These are phyloP conservation scores for Pyracantha coccinea DNA, from an alignment of 331 rosid species.

Conservation along the genomic window DNA sequence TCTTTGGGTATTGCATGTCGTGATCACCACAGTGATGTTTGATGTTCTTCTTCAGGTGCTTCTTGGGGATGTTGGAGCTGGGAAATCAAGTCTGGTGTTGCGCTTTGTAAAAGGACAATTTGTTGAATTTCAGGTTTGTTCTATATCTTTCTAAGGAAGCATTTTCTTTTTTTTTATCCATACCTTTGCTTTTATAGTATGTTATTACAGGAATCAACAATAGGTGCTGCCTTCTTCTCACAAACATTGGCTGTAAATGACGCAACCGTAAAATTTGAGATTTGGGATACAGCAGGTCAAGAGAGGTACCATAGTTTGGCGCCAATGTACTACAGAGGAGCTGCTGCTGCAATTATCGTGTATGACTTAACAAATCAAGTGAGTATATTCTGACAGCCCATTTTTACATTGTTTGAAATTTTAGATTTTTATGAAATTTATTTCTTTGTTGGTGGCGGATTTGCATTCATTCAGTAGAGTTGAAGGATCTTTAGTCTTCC, in stretches of 20 bases:
- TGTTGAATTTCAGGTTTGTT: slow-evolving; percentile 80
- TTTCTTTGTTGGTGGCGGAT: background rate
- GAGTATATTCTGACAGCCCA: slow-evolving; percentile 9
- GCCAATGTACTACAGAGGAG: slow-evolving; percentile 99
- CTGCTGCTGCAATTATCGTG: slow-evolving; percentile 98
- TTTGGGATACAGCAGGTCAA: slow-evolving; percentile 99
- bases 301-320: slow-evolving; percentile 99
- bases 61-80: slow-evolving; percentile 92
- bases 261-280: slow-evolving; percentile 92
- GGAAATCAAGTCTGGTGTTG: slow-evolving; percentile 94
- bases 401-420: background rate
- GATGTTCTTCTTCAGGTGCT: too few species aligned
- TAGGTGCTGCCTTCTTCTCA: slow-evolving; percentile 98
- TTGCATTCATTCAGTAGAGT: background rate
- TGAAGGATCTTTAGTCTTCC: background rate
- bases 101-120: slow-evolving; percentile 97
- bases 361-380: slow-evolving; percentile 79
- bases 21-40: too few species aligned
- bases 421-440: background rate
- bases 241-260: slow-evolving; percentile 98
- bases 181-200: too few species aligned
- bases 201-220: slow-evolving; percentile 75
- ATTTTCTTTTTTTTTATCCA: background rate
- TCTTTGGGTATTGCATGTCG: too few species aligned
- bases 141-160: background rate